Evolutionary conservation across 2,329 filamentous ascomycete genomes (phyloP).

Genomic region (Alternaria gaisen): DNA sequence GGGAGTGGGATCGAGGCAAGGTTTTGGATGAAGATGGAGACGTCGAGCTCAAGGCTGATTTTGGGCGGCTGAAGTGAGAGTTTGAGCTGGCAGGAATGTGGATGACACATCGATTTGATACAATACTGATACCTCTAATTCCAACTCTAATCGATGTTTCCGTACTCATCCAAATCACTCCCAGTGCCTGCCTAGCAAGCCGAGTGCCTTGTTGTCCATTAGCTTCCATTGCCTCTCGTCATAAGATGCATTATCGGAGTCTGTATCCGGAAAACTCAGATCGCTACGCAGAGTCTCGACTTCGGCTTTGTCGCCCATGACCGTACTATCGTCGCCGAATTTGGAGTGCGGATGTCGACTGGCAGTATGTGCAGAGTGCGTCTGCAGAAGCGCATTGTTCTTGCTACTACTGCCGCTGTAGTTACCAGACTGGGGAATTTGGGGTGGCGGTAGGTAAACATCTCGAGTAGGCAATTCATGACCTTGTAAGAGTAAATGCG

Average conservation of each 20-base stretch:
- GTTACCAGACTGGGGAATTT: not conserved
- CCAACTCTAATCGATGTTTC: not conserved
- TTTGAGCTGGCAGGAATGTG: not conserved
- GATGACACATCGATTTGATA: not conserved
- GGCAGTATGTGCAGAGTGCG: not conserved
- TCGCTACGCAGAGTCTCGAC: not conserved
- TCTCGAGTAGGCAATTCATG: not conserved
- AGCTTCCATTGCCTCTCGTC: not conserved
- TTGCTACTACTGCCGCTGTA: not conserved
- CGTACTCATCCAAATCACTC: not conserved
- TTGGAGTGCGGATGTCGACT: not conserved
- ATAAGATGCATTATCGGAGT: not conserved
- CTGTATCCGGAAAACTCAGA: not conserved
- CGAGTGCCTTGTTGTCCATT: not conserved
- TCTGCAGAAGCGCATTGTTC: not conserved
- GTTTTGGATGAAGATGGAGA: constrained; percentile 64
- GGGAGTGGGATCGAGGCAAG: constrained; percentile 74
- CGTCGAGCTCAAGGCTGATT: constrained; percentile 60
- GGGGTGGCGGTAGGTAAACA: not conserved
- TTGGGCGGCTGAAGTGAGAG: constrained; percentile 50
- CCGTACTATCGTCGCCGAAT: not conserved
- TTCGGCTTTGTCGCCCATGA: not conserved
- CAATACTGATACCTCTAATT: not conserved
- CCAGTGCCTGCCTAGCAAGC: constrained; percentile 1
- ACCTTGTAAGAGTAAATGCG: not conserved